Evolutionary conservation across 345 rosid genomes (phyloP), one percentile per base, ranked within the genome.

Genomic region (Jatropha curcas): DNA sequence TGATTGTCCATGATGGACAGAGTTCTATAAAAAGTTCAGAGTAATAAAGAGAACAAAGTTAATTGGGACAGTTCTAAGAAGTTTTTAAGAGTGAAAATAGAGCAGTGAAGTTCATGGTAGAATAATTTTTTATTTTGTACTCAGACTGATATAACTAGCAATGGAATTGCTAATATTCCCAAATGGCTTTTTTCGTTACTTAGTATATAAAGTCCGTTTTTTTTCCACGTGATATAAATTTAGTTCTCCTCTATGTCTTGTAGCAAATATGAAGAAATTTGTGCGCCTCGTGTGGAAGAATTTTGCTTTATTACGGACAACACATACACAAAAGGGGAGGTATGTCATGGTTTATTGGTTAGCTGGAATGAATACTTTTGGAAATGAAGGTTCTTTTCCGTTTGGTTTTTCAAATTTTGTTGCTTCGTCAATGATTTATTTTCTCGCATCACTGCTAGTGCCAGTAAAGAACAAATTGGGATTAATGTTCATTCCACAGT

Each of bases 221-320:
- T 39, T 5, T 56, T 57, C 61, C 27, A 41, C 51, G 43, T 70
- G 46, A 72, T 27, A n/a, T 31, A 75, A 52, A 77, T 70, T 58
- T 61, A 24, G n/a, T 65, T 67, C 67, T 11, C 13, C 50, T 65
- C 16, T 70, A 37, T 72, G 37, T 53, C 16, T 67, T 79, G 72
- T 67, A 94, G 98, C 75, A 94, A 94, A 80, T 94, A 88, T 25
- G 98, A 94, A 84, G 98, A 94, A 76, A 87, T 94, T 51, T 83
- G 85, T 75, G 92, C 97, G 0, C 98, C 97, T 2, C 88, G 85
- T 8, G 86, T 90, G 20, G 98, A 94, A 58, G 97, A 94, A 60
- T 89, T 94, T 75, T 94, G 98, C 83, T 90, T 85, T 79, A 94
- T 94, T 64, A 94, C 97, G 0, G 97, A 94, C 81, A 90, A 87